Evolutionary conservation across 495 filamentous ascomycete species (phyloP).

Genomic region (Penicillium odoratum): DNA sequence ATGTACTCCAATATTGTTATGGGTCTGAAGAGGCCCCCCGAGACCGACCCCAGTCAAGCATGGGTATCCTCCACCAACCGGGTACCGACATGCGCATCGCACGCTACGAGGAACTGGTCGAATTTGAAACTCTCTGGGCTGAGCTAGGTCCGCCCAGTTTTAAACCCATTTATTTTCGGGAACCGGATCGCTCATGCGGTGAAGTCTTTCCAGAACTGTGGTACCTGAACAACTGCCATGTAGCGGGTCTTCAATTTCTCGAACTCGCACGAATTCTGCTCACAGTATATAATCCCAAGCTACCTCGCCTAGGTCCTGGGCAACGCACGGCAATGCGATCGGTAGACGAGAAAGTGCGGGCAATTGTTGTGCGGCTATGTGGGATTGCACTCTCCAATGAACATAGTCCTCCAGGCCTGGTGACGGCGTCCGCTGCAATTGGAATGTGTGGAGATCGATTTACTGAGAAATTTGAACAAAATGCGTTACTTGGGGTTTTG

Average conservation of each 20-base stretch:
- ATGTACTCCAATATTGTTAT: slow-evolving; percentile 31
- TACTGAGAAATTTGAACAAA: slow-evolving; percentile 25
- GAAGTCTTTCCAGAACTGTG: slow-evolving; percentile 41
- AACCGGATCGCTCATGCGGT: slow-evolving; percentile 19
- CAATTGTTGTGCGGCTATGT: slow-evolving; percentile 29
- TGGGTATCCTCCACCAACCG: slow-evolving; percentile 7
- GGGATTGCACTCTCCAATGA: slow-evolving; percentile 33
- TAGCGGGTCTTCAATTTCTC: slow-evolving; percentile 36
- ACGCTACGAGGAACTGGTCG: slow-evolving; percentile 21
- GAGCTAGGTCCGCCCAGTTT: slow-evolving; percentile 23
- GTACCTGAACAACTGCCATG: slow-evolving; percentile 39
- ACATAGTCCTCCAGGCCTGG: slow-evolving; percentile 27
- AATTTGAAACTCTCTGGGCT: slow-evolving; percentile 19
- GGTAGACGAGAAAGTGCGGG: slow-evolving; percentile 21
- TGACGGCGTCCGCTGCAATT: slow-evolving; percentile 30
- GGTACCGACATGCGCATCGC: slow-evolving; percentile 15
- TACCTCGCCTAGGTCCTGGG: slow-evolving; percentile 33
- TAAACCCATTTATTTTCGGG: slow-evolving; percentile 24
- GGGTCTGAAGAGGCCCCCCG: slow-evolving; percentile 18
- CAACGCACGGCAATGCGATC: slow-evolving; percentile 21
- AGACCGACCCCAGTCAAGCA: slow-evolving; percentile 9
- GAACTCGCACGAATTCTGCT: slow-evolving; percentile 42
- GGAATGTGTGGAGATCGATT: slow-evolving; percentile 35
- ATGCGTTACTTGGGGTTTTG: slow-evolving; percentile 23
- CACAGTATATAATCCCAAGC: slow-evolving; percentile 39